These are phyloP conservation scores for Eragrostis tef DNA, from an alignment of 202 grass and related monocot genomes.

Conservation along the genomic window DNA sequence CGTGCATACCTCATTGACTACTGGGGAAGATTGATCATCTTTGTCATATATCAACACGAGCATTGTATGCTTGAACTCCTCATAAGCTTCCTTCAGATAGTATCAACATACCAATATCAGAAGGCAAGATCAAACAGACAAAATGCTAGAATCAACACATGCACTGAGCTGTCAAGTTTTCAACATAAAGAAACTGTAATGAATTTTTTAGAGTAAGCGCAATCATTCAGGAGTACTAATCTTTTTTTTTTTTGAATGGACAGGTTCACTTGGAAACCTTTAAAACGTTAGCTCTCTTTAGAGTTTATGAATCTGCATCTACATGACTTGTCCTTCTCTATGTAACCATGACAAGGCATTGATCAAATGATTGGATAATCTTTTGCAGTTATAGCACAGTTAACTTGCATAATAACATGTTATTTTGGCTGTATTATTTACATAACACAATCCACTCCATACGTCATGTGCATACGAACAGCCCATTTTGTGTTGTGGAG, in stretches of 20 bases:
- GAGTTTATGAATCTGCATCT: neutral
- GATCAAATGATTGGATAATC: constrained; percentile 4
- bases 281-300: neutral
- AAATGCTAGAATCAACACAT: neutral
- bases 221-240: neutral
- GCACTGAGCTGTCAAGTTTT: neutral
- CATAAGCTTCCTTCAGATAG: constrained; percentile 90
- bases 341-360: neutral
- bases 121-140: constrained; percentile 20
- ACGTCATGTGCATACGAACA: neutral
- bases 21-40: constrained; percentile 88
- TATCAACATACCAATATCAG: constrained; percentile 45
- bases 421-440: neutral
- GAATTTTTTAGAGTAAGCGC: constrained; percentile 14
- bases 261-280: neutral
- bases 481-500: neutral
- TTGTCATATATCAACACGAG: constrained; percentile 90
- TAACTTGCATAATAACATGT: constrained; percentile 1
- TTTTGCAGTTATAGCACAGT: neutral
- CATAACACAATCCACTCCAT: neutral
- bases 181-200: constrained; percentile 35
- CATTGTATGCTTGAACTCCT: constrained; percentile 99
- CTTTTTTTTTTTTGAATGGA: constrained; percentile 6
- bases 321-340: neutral
- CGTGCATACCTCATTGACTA: constrained; percentile 72